Evolutionary conservation across 257 asterid species (phyloP).

Genomic region (Gentiana straminea): DNA sequence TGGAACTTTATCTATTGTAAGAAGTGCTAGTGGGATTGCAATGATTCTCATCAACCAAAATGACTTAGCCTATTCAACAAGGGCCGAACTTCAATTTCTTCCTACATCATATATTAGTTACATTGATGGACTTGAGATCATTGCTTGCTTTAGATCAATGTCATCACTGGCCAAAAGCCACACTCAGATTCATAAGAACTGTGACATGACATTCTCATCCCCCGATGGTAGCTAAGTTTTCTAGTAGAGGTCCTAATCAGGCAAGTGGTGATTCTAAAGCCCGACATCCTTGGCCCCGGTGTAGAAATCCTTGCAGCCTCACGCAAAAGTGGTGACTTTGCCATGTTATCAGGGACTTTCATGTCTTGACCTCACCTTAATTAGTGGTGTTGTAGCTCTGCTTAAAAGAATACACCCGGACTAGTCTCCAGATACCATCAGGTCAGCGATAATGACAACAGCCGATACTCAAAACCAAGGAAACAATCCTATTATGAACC

Average conservation of each 20-base stretch:
- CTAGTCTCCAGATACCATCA: conserved; percentile 13
- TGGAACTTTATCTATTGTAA: background rate
- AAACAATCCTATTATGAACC: conserved; percentile 3
- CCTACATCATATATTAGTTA: conserved; percentile 3
- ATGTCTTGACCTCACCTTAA: conserved; percentile 13
- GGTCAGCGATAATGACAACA: conserved; percentile 13
- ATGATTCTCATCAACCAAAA: conserved; percentile 9
- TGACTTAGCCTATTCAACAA: background rate
- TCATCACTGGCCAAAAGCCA: background rate
- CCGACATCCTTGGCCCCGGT: conserved; percentile 15
- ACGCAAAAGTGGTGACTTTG: background rate
- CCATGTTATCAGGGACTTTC: conserved; percentile 9
- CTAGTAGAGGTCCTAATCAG: conserved; percentile 9
- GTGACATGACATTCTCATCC: conserved; percentile 1
- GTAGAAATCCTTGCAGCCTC: conserved; percentile 16
- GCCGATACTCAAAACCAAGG: conserved; percentile 1
- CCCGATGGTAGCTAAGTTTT: conserved; percentile 7
- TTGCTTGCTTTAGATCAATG: background rate
- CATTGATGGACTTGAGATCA: conserved; percentile 1
- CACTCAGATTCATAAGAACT: conserved; percentile 7
- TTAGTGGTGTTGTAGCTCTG: conserved; percentile 13
- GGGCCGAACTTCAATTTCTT: conserved; percentile 4
- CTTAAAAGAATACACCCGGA: conserved; percentile 13
- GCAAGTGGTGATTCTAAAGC: conserved; percentile 11
- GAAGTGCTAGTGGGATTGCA: conserved; percentile 9